Base-by-base conservation (phyloP, 345 rosid species). In the Pugionium cornutum region DNA sequence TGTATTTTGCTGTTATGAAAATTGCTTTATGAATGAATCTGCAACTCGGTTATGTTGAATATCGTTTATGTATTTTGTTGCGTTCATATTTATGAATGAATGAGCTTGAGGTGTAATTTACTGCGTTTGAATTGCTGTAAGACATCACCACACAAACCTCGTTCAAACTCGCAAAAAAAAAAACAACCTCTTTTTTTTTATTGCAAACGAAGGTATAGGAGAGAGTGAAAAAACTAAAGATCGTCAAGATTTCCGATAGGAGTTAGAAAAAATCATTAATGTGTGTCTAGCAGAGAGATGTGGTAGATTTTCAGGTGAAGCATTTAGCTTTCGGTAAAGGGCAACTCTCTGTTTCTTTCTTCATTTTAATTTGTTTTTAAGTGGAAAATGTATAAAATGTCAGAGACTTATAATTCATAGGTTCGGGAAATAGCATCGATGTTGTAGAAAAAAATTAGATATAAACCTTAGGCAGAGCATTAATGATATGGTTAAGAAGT, bases 141-240 rank as follows among this genome's bases (percentile, higher is more conserved):
- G 88, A 75, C 91, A 85, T 85, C 11, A 69, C 73, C 7, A 55
- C 70, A 54, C 11, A 43, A 7, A 32, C 25, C 33, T 10, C 48
- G 55, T 62, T 45, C 30, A 64, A 64, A 34, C n/a, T 7, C 31
- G 1, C 32, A 3, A 25, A 18, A 18, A n/a, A n/a, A 27, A 33
- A 68, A 60, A 53, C 8, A 7, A 1, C 26, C 29, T 68, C 68
- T 61, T 53, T 59, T 34, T n/a, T 18, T 18, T 34, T 3, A 7
- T 29, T 40, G 7, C 62, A 31, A 18, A 18, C 18, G 18, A 18
- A 18, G 0, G 18, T 18, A 9, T 10, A 6, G n/a, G 9, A 62
- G 31, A 64, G 33, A 58, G 41, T 39, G 46, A 47, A 54, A 2
- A 55, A 47, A 37, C 30, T 30, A 46, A 44, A 63, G 35, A 18